These are phyloP conservation scores for Chamaecrista fasciculata DNA, from an alignment of 306 rosid species.

Conservation along the genomic window DNA sequence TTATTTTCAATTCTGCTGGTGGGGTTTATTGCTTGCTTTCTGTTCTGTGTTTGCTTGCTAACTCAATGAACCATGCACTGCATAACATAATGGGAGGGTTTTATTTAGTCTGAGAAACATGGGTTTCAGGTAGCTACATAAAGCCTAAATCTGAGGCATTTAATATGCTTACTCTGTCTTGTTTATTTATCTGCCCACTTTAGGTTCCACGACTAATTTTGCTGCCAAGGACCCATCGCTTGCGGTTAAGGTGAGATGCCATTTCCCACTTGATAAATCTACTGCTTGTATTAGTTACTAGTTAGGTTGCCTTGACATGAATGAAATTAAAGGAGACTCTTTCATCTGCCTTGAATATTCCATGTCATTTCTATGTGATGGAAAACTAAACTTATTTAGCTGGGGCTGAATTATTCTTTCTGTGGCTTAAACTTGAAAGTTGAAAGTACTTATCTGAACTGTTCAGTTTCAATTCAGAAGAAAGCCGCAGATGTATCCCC, in stretches of 20 bases:
- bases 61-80: too few relatives aligned
- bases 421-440: constrained; percentile 29
- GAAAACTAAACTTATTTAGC: not conserved
- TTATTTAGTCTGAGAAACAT: not conserved
- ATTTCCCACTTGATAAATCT: constrained; percentile 18
- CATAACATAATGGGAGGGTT: not conserved
- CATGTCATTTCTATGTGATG: not conserved
- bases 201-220: constrained; percentile 40
- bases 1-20: not conserved
- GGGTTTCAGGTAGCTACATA: not conserved
- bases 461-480: constrained; percentile 64
- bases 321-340: not conserved
- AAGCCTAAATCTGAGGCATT: not conserved
- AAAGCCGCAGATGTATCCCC: constrained; percentile 69
- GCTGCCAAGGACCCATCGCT: constrained; percentile 45
- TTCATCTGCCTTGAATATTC: not conserved
- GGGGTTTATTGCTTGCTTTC: not conserved
- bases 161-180: not conserved
- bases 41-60: not conserved
- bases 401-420: not conserved
- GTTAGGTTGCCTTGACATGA: not conserved
- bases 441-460: constrained; percentile 55
- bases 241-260: constrained; percentile 60
- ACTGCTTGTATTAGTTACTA: not conserved
- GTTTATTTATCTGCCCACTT: not conserved